phyloP scores from a whole-genome alignment of 805 yeast genomes.

The Zygotorulaspora danielsina region DNA sequence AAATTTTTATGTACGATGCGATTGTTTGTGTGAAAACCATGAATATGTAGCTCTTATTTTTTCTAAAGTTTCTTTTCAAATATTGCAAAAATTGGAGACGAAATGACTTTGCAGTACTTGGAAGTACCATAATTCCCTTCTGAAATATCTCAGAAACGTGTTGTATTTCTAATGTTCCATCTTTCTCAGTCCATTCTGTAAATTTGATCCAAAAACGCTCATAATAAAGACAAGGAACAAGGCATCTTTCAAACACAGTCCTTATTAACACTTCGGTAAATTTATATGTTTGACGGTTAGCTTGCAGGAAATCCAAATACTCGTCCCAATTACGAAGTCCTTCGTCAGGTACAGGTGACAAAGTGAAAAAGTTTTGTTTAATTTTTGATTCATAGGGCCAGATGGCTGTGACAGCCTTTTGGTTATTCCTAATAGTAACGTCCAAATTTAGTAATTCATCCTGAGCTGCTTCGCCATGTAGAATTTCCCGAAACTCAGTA shows the following conservation, averaged over 20 bases:
- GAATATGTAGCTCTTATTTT: constrained; percentile 14
- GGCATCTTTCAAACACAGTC: constrained; percentile 64
- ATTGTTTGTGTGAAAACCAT: constrained; percentile 14
- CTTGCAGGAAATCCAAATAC: constrained; percentile 56
- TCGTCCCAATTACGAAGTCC: constrained; percentile 53
- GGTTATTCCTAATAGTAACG: constrained; percentile 44
- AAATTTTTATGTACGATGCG: constrained; percentile 12
- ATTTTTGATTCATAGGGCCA: constrained; percentile 74
- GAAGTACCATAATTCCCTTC: constrained; percentile 47
- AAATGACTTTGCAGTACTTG: constrained; percentile 21
- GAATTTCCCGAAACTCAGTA: constrained; percentile 42
- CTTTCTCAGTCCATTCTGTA: constrained; percentile 45
- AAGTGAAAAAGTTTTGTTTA: constrained; percentile 52
- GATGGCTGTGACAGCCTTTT: constrained; percentile 48
- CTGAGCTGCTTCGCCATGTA: constrained; percentile 11
- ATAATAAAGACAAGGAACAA: constrained; percentile 60
- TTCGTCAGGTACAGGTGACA: constrained; percentile 42
- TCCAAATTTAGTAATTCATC: constrained; percentile 34
- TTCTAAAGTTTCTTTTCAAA: constrained; percentile 17
- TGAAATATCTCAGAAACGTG: constrained; percentile 44
- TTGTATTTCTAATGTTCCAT: constrained; percentile 27
- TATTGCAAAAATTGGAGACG: constrained; percentile 20
- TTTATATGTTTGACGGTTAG: constrained; percentile 27
- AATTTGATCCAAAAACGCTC: constrained; percentile 69
- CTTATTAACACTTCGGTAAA: constrained; percentile 35